Evolutionary conservation across 1,284 basidiomycete species (phyloP), one percentile per base, ranked within the genome.

Genomic region (Ceratobasidium sp.): DNA sequence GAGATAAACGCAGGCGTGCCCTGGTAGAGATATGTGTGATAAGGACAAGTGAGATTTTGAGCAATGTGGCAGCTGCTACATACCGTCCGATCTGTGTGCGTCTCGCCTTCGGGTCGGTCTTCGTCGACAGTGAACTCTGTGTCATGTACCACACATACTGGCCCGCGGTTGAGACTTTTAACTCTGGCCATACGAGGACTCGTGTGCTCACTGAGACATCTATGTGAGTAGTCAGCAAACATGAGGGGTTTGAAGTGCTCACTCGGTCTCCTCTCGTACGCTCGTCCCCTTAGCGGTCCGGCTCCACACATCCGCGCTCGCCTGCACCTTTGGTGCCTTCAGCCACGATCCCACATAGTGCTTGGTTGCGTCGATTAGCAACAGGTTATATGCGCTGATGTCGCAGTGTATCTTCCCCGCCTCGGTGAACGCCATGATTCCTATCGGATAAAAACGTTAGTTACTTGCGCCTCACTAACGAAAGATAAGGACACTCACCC

Each of bases 371-470:
- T 63, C n/a, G 18, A 63, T 42, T 6, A 63, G 33, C 13, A 63
- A 39, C 33, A 63, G 26, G 60, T 63, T 63, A 39, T 63, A 63
- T 63, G 60, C 60, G 39, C 39, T 63, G 26, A 63, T 63, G 20
- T 63, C 60, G 33, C 60, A 63, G 18, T 63, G 60, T 40, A 63
- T 39, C 60, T 63, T 63, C 39, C 18, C 33, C 3, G 60, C 60
- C 20, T 63, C 33, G 60, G 60, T 63, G 20, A 63, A 63, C 12
- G 60, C 60, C 60, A 63, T 63, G 9, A 63, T 63, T 9, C 60
- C 60, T 63, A 33, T 20, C 42, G 33, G n/a, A n/a, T n/a, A 39
- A 40, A 4, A 4, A 20, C 15, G 23, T 63, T 15, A 63, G 33
- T 26, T 20, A 12, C 9, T 12, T 12, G 26, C 26, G 20, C 5